phyloP scores from a whole-genome alignment of 1,284 basidiomycete species.

The Laetiporus sulphureus region DNA sequence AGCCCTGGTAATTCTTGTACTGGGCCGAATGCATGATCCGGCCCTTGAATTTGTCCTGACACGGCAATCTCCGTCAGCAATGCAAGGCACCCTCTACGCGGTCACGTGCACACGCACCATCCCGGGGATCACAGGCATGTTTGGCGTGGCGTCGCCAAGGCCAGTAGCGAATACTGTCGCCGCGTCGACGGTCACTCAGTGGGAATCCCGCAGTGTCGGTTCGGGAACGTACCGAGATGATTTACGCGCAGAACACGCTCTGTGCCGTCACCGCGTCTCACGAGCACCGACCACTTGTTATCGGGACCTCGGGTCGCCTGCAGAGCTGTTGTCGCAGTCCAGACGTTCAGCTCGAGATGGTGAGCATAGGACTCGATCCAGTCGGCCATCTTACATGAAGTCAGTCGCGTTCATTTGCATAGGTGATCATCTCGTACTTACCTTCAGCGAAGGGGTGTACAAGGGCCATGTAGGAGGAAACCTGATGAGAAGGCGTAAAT shows the following conservation, averaged over 20 bases:
- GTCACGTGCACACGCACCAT: slow-evolving; percentile 4
- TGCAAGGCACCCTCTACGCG: not conserved
- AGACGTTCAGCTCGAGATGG: slow-evolving; percentile 50
- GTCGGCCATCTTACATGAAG: slow-evolving; percentile 40
- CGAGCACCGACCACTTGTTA: slow-evolving; percentile 27
- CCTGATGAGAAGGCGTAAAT: slow-evolving; percentile 16
- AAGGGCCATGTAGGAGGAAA: slow-evolving; percentile 9
- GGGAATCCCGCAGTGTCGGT: too few relatives aligned
- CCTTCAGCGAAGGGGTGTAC: slow-evolving; percentile 8
- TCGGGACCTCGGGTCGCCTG: slow-evolving; percentile 22
- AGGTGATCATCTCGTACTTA: not conserved
- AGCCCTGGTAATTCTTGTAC: slow-evolving; percentile 29
- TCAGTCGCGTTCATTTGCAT: slow-evolving; percentile 10
- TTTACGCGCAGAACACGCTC: slow-evolving; percentile 17
- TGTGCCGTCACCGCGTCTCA: slow-evolving; percentile 14
- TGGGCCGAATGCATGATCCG: slow-evolving; percentile 31
- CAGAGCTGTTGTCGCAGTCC: slow-evolving; percentile 34
- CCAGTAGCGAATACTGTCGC: slow-evolving; percentile 25
- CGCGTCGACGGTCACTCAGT: not conserved
- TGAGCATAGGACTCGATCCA: slow-evolving; percentile 60
- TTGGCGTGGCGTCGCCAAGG: slow-evolving; percentile 28
- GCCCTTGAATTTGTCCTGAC: slow-evolving; percentile 5
- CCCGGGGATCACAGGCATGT: slow-evolving; percentile 27
- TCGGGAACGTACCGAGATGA: slow-evolving; percentile 26
- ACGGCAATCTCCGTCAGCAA: not conserved